phyloP scores from a whole-genome alignment of 2,329 filamentous ascomycete genomes.

The Ophiostoma triangulosporum region DNA sequence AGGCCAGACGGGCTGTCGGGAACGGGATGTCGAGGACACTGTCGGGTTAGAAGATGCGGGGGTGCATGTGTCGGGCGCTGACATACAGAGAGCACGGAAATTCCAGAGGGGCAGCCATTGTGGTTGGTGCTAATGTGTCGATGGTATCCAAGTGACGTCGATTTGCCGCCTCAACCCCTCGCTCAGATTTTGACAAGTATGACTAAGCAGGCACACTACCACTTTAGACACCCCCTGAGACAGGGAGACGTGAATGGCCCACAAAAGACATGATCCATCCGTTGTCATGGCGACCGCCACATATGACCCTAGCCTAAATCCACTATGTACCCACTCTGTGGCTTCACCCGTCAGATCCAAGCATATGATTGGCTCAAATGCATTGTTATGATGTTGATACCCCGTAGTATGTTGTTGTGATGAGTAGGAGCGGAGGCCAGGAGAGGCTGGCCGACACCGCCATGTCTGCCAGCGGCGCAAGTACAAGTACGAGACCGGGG shows the following conservation, averaged over 20 bases:
- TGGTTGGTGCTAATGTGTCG: neutral
- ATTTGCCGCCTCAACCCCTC: neutral
- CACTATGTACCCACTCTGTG: conserved; percentile 7
- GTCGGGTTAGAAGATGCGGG: conserved; percentile 1
- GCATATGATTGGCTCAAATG: conserved; percentile 10
- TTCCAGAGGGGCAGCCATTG: conserved; percentile 27
- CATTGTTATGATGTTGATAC: conserved; percentile 10
- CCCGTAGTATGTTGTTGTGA: neutral
- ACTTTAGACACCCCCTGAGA: neutral
- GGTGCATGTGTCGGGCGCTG: neutral
- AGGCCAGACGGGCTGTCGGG: conserved; percentile 64
- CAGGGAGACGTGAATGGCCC: neutral
- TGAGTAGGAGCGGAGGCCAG: neutral
- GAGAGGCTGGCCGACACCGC: conserved; percentile 2
- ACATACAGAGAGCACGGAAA: conserved; percentile 54
- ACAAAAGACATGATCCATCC: too few relatives aligned
- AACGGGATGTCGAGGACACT: conserved; percentile 66
- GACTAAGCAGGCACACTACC: neutral
- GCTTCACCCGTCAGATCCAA: conserved; percentile 2
- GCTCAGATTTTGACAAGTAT: neutral
- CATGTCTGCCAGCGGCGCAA: neutral
- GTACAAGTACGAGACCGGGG: neutral
- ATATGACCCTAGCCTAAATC: neutral
- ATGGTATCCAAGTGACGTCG: neutral
- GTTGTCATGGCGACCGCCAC: conserved; percentile 13